Base-by-base conservation (phyloP, 83 land plant genomes). In the Thuja plicata region DNA sequence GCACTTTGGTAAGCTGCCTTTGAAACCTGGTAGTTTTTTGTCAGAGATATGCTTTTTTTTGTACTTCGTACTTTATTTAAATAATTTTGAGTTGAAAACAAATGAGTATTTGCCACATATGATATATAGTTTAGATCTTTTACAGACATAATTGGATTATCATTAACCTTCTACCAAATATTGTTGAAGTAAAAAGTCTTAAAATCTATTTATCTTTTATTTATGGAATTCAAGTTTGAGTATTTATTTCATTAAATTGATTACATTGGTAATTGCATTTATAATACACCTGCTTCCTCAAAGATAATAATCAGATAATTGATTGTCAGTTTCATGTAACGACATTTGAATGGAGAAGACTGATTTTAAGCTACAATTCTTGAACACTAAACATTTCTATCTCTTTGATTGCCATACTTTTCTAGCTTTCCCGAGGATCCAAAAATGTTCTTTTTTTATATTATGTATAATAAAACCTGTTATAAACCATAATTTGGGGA, bases 1-100 rank as follows among this genome's bases (percentile, higher is more conserved):
- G 89, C 89, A 87, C 74, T 80, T 92, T 24, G 83, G 96, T 94
- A 90, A 94, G 95, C 76, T 46, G 9, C 85, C 27, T 45, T 3
- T n/a, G 0, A 43, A 83, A 83, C 16, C 34, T 7, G 9, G 9
- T 45, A 46, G 35, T 83, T 24, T 83, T 43, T 83, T 83, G 85
- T 46, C 43, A 46, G 17, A 46, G 30, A 83, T n/a, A 46, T 46
- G n/a, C 38, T 46, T 27, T 6, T 46, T 83, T 83, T 83, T 21
- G 55, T 41, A 40, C n/a, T 13, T 52, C 12, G 27, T 46, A 80
- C 48, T 41, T 83, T 12, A 46, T 83, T 30, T 46, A 27, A 46
- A 46, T 45, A 1, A 13, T 27, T 10, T 46, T 83, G 27, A 46
- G 54, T 21, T 46, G 4, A 46, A 46, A 24, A 81, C 4, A 45